Evolutionary conservation across 371 early-diverging fungal species (phyloP), one percentile per base, ranked within the genome.

Genomic region (Dichotomocladium elegans): DNA sequence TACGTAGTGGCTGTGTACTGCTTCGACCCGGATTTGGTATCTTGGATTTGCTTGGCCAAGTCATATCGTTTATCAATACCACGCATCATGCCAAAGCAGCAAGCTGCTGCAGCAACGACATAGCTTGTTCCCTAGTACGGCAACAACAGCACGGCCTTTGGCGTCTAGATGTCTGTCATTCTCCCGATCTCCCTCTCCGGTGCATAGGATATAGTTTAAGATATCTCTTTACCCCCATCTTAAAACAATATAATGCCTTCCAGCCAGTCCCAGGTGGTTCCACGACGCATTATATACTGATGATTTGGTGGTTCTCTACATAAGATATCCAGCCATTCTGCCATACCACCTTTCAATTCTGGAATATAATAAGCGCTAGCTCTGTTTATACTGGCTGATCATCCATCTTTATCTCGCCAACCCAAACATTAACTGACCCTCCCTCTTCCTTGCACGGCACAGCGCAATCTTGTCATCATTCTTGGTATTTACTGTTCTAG

Each of bases 401-500:
- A 50, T 17, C 10, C 5, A 11, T 14, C 3, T 17, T 49, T 11
- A 40, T 42, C 12, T 7, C 19, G 22, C 5, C n/a, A 24, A 11
- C 43, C 14, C 10, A 28, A 6, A 29, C 5, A 26, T 31, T 22
- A 25, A 9, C 22, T 11, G n/a, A n/a, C n/a, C n/a, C n/a, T n/a
- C n/a, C n/a, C n/a, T n/a, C n/a, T n/a, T n/a, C n/a, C n/a, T n/a
- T n/a, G n/a, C 25, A 15, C 7, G 12, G 19, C 19, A 14, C 21
- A 40, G 9, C 15, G n/a, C 2, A 22, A 19, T 25, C 12, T 49
- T 9, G 48, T 50, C 7, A 50, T 56, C 26, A 41, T 56, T 24
- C 33, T 56, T 25, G 57, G 57, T 2, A n/a, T n/a, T n/a, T n/a
- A 49, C 48, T 10, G 48, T 56, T 11, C 50, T 56, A 6, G 50